phyloP scores from a whole-genome alignment of 148 eudicot genomes.

The Spergularia bocconei region DNA sequence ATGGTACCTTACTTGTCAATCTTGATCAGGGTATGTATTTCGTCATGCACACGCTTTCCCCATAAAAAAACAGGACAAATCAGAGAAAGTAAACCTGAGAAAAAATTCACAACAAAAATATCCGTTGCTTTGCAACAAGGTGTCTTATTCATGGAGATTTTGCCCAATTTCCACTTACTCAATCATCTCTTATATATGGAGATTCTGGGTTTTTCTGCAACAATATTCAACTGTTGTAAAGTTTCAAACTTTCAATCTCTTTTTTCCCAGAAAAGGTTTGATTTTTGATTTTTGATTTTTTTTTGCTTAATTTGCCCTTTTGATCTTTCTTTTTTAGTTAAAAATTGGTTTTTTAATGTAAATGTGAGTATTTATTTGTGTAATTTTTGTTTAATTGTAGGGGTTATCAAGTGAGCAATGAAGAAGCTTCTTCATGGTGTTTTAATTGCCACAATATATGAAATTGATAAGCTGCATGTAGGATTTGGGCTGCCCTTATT shows the following conservation, averaged over 20 bases:
- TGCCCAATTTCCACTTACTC: neutral
- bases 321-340: too few relatives aligned
- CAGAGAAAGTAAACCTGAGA: too few relatives aligned
- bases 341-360: too few relatives aligned
- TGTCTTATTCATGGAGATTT: slow-evolving; percentile 15
- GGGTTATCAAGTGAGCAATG: slow-evolving; percentile 12
- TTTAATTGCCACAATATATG: slow-evolving; percentile 49
- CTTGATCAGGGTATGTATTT: too few relatives aligned
- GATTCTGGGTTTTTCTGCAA: slow-evolving; percentile 7
- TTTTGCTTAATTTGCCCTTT: neutral
- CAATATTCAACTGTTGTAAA: neutral
- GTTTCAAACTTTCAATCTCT: neutral
- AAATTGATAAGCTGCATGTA: slow-evolving; percentile 37
- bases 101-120: neutral
- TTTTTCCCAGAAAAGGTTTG: slow-evolving; percentile 12
- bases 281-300: neutral
- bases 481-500: slow-evolving; percentile 36
- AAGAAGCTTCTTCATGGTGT: slow-evolving; percentile 61
- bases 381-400: neutral
- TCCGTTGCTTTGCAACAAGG: slow-evolving; percentile 26
- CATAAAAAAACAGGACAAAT: too few relatives aligned
- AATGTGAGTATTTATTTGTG: neutral
- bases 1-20: too few relatives aligned
- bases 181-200: neutral
- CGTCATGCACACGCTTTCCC: too few relatives aligned